Conservation (phyloP, 2,329 filamentous ascomycete genomes). For the Blastomyces percursus region DNA sequence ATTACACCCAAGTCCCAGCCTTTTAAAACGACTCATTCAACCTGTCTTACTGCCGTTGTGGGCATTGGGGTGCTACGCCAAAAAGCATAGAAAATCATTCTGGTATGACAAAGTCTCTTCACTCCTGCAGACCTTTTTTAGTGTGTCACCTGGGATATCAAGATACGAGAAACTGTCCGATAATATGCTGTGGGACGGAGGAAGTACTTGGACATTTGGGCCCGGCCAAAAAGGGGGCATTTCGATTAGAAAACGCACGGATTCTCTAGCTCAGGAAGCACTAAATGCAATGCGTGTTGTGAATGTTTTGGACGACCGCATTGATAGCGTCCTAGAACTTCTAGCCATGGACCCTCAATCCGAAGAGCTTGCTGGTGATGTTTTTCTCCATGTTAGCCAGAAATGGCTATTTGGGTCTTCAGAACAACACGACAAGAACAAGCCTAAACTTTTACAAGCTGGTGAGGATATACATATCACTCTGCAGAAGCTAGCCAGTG, state of each 20-base stretch:
- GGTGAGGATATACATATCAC: slow-evolving; percentile 20
- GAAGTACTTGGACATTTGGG: slow-evolving; percentile 28
- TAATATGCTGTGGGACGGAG: slow-evolving; percentile 33
- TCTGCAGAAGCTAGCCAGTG: slow-evolving; percentile 29
- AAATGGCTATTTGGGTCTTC: slow-evolving; percentile 30
- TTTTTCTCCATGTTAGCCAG: slow-evolving; percentile 34
- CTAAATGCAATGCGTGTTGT: slow-evolving; percentile 25
- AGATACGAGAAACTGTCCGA: slow-evolving; percentile 32
- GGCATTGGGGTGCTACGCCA: slow-evolving; percentile 31
- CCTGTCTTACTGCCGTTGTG: slow-evolving; percentile 34
- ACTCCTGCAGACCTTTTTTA: slow-evolving; percentile 32
- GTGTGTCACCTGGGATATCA: slow-evolving; percentile 27
- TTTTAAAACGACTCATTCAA: slow-evolving; percentile 32
- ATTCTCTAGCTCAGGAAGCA: slow-evolving; percentile 8
- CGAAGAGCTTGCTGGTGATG: slow-evolving; percentile 31
- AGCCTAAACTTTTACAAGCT: slow-evolving; percentile 7
- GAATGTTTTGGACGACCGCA: slow-evolving; percentile 27
- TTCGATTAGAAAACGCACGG: slow-evolving; percentile 20
- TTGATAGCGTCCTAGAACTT: slow-evolving; percentile 28
- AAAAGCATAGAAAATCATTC: slow-evolving; percentile 19
- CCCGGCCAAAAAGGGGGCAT: slow-evolving; percentile 18
- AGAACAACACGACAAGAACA: not conserved
- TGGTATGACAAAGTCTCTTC: slow-evolving; percentile 24
- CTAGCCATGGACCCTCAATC: slow-evolving; percentile 30
- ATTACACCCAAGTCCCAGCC: slow-evolving; percentile 34